Conservation (phyloP, 768 basidiomycete species). For the Hygrophorus russula region DNA sequence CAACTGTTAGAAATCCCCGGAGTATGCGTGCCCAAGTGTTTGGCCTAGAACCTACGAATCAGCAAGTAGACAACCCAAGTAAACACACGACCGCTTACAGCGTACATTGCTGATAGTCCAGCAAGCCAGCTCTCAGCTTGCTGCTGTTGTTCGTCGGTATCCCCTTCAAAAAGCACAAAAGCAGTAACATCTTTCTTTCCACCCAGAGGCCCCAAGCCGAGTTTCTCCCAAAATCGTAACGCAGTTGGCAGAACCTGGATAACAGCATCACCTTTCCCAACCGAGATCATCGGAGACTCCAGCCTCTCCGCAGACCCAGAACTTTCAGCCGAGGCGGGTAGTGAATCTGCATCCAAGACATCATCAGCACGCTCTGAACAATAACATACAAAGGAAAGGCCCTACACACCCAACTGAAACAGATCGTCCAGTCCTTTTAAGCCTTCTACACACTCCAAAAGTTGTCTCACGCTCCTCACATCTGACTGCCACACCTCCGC, state of each 20-base stretch:
- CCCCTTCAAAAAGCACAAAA: slow-evolving; percentile 61
- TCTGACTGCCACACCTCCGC: slow-evolving; percentile 49
- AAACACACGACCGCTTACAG: slow-evolving; percentile 30
- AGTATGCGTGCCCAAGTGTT: slow-evolving; percentile 45
- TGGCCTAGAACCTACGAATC: slow-evolving; percentile 31
- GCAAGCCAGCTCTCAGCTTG: slow-evolving; percentile 52
- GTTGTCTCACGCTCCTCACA: slow-evolving; percentile 28
- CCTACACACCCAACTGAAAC: slow-evolving; percentile 26
- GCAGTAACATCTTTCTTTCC: slow-evolving; percentile 63
- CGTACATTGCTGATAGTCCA: slow-evolving; percentile 40
- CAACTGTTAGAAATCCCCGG: slow-evolving; percentile 39
- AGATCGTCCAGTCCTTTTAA: slow-evolving; percentile 31
- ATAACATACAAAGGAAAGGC: not conserved
- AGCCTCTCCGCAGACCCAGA: slow-evolving; percentile 13
- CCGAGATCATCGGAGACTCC: slow-evolving; percentile 47
- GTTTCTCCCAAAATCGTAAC: slow-evolving; percentile 77
- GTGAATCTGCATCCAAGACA: too few species aligned
- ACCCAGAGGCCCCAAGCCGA: slow-evolving; percentile 58
- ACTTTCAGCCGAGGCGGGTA: too few species aligned
- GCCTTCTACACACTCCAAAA: slow-evolving; percentile 28
- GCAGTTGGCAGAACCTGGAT: slow-evolving; percentile 64
- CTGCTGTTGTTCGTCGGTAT: slow-evolving; percentile 31
- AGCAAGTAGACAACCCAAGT: slow-evolving; percentile 3
- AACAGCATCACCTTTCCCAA: slow-evolving; percentile 57
- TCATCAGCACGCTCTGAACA: too few species aligned